Evolutionary conservation across 768 basidiomycete species (phyloP).

Genomic region (Suillus discolor): DNA sequence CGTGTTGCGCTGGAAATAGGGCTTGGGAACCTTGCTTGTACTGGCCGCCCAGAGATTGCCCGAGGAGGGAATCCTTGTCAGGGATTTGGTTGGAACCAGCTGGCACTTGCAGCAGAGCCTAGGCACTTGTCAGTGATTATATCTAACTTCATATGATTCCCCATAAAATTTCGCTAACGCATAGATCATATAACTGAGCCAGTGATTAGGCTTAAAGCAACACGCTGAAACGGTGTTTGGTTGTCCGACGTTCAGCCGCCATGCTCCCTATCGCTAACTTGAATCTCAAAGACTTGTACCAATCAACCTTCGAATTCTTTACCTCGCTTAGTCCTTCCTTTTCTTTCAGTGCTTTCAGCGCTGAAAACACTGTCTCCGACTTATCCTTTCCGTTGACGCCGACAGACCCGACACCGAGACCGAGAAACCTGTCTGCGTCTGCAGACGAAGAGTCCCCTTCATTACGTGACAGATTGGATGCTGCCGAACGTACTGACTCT

Average conservation of each 20-base stretch:
- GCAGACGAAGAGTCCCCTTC: slow-evolving; percentile 45
- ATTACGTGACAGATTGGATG: slow-evolving; percentile 46
- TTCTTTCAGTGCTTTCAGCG: slow-evolving; percentile 26
- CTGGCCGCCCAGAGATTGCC: background rate
- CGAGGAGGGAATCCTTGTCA: slow-evolving; percentile 1
- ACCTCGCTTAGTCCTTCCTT: slow-evolving; percentile 45
- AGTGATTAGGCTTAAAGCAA: slow-evolving; percentile 33
- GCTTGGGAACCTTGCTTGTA: slow-evolving; percentile 4
- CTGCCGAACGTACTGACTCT: slow-evolving; percentile 37
- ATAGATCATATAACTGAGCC: slow-evolving; percentile 21
- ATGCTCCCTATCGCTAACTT: slow-evolving; percentile 51
- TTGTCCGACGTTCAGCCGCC: slow-evolving; percentile 35
- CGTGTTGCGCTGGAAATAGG: slow-evolving; percentile 10
- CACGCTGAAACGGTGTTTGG: slow-evolving; percentile 28
- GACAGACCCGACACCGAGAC: slow-evolving; percentile 27
- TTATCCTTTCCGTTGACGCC: slow-evolving; percentile 30
- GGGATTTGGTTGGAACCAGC: background rate
- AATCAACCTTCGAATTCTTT: slow-evolving; percentile 63
- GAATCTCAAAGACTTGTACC: slow-evolving; percentile 51
- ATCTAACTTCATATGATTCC: slow-evolving; percentile 10
- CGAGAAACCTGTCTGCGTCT: slow-evolving; percentile 33
- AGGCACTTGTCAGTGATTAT: slow-evolving; percentile 4
- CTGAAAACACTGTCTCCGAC: slow-evolving; percentile 32
- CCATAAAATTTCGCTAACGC: slow-evolving; percentile 14
- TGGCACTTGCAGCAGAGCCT: background rate